Conservation (phyloP, 1,284 basidiomycete species). For the Golubevia pallescens region DNA sequence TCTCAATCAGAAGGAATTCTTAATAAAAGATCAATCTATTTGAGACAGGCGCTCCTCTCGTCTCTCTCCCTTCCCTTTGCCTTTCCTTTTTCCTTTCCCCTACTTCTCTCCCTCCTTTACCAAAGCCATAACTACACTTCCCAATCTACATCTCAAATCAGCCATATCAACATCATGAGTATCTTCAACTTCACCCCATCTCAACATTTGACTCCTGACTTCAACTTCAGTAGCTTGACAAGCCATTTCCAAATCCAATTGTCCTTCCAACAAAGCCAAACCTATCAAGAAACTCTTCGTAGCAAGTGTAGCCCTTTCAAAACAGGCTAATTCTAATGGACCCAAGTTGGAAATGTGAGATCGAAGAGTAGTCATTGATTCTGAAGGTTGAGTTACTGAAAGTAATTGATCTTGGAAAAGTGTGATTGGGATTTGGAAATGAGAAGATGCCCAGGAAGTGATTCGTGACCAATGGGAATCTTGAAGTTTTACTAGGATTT, state of each 20-base stretch:
- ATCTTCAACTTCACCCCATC: conserved; percentile 99
- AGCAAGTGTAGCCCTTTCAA: conserved; percentile 87
- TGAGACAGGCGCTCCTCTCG: too few relatives aligned
- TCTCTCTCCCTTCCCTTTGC: too few relatives aligned
- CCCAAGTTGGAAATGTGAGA: conserved; percentile 19
- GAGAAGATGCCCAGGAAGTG: conserved; percentile 73
- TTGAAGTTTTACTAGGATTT: conserved; percentile 79
- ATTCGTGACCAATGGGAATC: conserved; percentile 88
- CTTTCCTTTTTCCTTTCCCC: too few relatives aligned
- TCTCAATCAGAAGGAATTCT: too few relatives aligned
- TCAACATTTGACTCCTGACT: conserved; percentile 89
- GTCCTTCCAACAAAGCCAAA: conserved; percentile 79
- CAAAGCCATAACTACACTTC: conserved; percentile 10
- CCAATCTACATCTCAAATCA: conserved; percentile 14
- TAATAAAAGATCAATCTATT: too few relatives aligned
- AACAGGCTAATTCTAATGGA: conserved; percentile 56
- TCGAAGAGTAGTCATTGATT: conserved; percentile 16
- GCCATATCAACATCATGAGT: conserved; percentile 54
- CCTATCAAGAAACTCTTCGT: conserved; percentile 91
- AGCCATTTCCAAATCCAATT: conserved; percentile 81
- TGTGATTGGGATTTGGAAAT: conserved; percentile 66
- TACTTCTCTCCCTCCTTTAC: not conserved
- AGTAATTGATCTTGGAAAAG: conserved; percentile 30
- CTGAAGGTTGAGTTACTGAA: conserved; percentile 18
- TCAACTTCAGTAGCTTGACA: conserved; percentile 87